phyloP scores from a whole-genome alignment of 2,329 filamentous ascomycete genomes.

The Pseudohalonectria lignicola region DNA sequence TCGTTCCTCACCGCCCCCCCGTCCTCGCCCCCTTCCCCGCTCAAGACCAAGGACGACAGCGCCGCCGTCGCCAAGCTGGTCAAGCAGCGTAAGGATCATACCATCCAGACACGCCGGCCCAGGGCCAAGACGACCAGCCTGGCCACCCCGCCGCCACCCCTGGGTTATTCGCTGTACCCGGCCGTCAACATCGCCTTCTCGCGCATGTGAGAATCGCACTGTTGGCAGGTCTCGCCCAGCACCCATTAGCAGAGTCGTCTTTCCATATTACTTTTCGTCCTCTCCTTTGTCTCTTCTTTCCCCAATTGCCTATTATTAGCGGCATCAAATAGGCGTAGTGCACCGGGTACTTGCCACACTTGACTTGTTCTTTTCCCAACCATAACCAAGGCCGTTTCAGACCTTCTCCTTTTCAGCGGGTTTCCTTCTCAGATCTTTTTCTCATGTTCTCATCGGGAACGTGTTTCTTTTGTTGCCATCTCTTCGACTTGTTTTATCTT shows the following conservation, averaged over 20 bases:
- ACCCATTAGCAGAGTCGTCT: too few species aligned
- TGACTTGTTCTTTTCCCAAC: too few species aligned
- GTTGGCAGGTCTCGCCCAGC: too few species aligned
- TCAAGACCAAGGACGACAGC: neutral
- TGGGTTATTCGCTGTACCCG: neutral
- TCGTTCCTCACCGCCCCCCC: neutral
- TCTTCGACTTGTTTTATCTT: too few species aligned
- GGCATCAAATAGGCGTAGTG: too few species aligned
- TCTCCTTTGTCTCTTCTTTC: neutral
- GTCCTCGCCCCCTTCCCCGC: neutral
- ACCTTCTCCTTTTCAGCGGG: too few species aligned
- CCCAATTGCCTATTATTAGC: neutral
- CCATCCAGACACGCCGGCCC: constrained; percentile 6
- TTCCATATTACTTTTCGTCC: neutral
- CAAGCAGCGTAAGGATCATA: constrained; percentile 1
- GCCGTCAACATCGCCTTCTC: constrained; percentile 1
- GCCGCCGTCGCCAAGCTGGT: neutral
- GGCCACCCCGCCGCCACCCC: constrained; percentile 1
- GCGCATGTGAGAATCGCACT: constrained; percentile 1
- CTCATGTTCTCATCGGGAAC: too few species aligned
- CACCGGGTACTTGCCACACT: too few species aligned
- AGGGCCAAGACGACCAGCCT: constrained; percentile 11
- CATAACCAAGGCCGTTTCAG: too few species aligned
- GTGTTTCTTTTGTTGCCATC: too few species aligned
- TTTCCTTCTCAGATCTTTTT: too few species aligned